Base-by-base conservation (phyloP, 345 rosid species). In the Camelina sativa region DNA sequence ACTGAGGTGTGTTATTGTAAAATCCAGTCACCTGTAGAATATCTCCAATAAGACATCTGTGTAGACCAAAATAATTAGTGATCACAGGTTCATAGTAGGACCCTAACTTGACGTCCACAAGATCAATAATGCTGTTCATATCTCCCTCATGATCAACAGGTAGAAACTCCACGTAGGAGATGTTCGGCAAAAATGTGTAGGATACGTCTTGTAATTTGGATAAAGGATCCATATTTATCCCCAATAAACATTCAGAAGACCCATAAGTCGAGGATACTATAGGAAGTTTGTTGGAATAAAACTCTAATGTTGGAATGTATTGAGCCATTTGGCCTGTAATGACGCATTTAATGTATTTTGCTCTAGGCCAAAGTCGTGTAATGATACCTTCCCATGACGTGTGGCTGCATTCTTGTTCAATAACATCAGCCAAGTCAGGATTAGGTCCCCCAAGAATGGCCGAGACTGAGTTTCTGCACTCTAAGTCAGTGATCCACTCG, bases 311-410 rank as follows among this genome's bases (percentile, higher is more conserved):
- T 10, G 87, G 80, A 16, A 87, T 76, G 54, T 88, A 87, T 38
- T 84, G 90, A 28, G 83, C 83, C 92, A 87, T 88, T 0, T 84
- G 78, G 17, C 94, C 92, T 16, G 94, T 86, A 55, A 85, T 72
- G 55, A 85, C 83, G 17, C 76, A 79, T 69, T 77, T 78, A 67
- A 88, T 80, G 70, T 54, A 81, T 84, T 87, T 91, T 10, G 87
- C 74, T 43, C 53, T 66, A 7, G 92, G 92, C 91, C 92, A 87
- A 15, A 91, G 65, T 71, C 72, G 86, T 75, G 65, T 81, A 11
- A 91, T 79, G 44, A 91, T 86, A 55, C 90, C 91, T 68, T 86
- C 85, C 92, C 97, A 88, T 11, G 94, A 81, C 32, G 70, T 56
- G 1, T 67, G 44, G 35, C 69, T 37, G 9, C 86, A 88, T 25